These are phyloP conservation scores for Leptomonas seymouri DNA, from an alignment of 208 protist species.

Conservation along the genomic window DNA sequence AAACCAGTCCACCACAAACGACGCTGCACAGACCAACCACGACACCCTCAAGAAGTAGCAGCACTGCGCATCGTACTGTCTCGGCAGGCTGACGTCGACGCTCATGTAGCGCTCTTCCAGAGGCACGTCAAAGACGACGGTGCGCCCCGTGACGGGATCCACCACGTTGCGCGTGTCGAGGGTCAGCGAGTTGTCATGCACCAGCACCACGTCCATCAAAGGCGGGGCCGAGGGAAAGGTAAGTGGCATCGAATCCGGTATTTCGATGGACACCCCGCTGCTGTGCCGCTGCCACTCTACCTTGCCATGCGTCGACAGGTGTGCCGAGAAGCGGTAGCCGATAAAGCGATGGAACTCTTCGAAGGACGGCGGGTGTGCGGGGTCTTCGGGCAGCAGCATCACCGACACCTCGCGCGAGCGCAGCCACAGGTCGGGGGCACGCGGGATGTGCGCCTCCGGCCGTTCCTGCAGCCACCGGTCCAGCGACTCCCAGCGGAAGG, in stretches of 20 bases:
- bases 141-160: conserved; percentile 64
- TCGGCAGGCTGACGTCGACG: conserved; percentile 63
- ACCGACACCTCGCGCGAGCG: conserved; percentile 64
- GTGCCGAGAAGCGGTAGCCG: conserved; percentile 59
- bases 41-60: conserved; percentile 69
- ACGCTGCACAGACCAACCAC: conserved; percentile 75
- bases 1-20: conserved; percentile 76
- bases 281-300: conserved; percentile 50
- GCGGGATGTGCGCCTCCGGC: conserved; percentile 50
- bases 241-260: conserved; percentile 28
- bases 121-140: conserved; percentile 46
- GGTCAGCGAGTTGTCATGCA: conserved; percentile 47
- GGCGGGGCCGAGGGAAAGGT: conserved; percentile 29
- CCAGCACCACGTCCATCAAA: conserved; percentile 55
- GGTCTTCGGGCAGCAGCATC: conserved; percentile 66
- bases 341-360: conserved; percentile 74
- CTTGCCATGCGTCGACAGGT: conserved; percentile 46
- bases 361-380: conserved; percentile 51
- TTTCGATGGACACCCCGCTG: conserved; percentile 27
- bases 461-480: conserved; percentile 73
- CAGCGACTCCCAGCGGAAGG: conserved; percentile 72
- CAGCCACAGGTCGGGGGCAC: conserved; percentile 37
- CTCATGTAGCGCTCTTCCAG: conserved; percentile 68
- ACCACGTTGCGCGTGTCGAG: conserved; percentile 53
- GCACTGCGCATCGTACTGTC: conserved; percentile 56